These are phyloP conservation scores for Gnetum montanum DNA, from an alignment of 75 land plant genomes.

Conservation along the genomic window DNA sequence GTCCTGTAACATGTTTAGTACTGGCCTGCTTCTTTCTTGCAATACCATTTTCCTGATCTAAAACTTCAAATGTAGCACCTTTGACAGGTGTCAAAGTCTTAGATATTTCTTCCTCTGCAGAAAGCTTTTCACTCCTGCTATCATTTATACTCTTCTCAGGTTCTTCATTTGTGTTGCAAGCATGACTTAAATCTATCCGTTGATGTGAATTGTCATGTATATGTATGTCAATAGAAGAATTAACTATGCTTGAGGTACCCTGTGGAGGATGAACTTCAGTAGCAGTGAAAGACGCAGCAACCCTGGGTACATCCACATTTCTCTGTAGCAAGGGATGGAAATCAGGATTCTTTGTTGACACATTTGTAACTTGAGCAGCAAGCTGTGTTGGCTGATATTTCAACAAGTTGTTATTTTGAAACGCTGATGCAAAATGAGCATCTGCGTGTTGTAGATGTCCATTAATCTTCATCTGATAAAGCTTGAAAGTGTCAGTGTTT, in stretches of 20 bases:
- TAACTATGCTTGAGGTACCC: background rate
- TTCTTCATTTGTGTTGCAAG: background rate
- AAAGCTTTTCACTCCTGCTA: background rate
- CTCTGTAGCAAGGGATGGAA: constrained; percentile 8
- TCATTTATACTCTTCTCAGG: background rate
- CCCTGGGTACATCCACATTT: background rate
- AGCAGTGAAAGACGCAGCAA: background rate
- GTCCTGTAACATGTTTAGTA: background rate
- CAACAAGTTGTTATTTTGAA: constrained; percentile 19
- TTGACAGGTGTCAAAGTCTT: background rate
- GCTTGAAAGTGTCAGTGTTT: constrained; percentile 17
- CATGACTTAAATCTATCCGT: background rate
- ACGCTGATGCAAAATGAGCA: too few relatives aligned
- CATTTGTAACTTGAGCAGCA: background rate
- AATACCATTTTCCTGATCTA: background rate
- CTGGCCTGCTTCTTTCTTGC: background rate
- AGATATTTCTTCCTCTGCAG: background rate
- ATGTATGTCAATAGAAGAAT: background rate
- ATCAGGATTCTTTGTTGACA: background rate
- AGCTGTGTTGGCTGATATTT: background rate
- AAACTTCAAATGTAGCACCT: background rate
- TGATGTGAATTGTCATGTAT: background rate
- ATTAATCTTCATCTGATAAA: constrained; percentile 22
- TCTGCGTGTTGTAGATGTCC: constrained; percentile 20
- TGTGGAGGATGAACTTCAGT: background rate